Conservation (phyloP, 2,329 filamentous ascomycete genomes). For the Pezicula carpinea region DNA sequence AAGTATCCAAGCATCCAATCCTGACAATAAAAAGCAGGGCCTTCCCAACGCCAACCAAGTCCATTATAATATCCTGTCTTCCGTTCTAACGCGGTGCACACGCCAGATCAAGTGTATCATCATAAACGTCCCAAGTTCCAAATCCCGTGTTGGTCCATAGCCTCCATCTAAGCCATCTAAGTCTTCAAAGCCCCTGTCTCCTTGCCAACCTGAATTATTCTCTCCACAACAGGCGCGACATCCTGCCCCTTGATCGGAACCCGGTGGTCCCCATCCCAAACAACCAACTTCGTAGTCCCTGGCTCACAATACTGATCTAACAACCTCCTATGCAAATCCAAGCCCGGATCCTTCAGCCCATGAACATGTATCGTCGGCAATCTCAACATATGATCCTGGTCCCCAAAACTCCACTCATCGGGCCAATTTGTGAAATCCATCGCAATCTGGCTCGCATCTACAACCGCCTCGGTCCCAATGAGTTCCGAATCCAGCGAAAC, state of each 20-base stretch:
- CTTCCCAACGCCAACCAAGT: no score
- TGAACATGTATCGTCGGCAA: constrained; percentile 67
- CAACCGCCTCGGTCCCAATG: neutral
- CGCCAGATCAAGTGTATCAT: no score
- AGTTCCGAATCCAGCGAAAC: constrained; percentile 42
- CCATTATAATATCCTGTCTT: no score
- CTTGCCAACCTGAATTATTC: constrained; percentile 30
- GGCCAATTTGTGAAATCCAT: constrained; percentile 33
- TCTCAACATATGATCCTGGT: constrained; percentile 41
- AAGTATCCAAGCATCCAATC: no score
- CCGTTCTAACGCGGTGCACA: no score
- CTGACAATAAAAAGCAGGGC: no score
- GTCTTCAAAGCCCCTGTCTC: neutral
- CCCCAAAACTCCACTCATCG: constrained; percentile 24
- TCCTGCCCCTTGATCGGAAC: constrained; percentile 65
- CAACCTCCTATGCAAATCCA: constrained; percentile 53
- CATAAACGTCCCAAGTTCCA: no score
- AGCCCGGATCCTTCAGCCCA: constrained; percentile 53
- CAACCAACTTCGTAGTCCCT: constrained; percentile 50
- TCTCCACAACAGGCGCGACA: constrained; percentile 51
- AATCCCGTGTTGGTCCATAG: no score
- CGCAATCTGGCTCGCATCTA: constrained; percentile 13
- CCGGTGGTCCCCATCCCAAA: constrained; percentile 71
- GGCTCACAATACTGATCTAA: constrained; percentile 54
- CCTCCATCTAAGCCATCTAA: no score